Base-by-base conservation (phyloP, 2,329 filamentous ascomycete genomes). In the Trichoderma arundinaceum region DNA sequence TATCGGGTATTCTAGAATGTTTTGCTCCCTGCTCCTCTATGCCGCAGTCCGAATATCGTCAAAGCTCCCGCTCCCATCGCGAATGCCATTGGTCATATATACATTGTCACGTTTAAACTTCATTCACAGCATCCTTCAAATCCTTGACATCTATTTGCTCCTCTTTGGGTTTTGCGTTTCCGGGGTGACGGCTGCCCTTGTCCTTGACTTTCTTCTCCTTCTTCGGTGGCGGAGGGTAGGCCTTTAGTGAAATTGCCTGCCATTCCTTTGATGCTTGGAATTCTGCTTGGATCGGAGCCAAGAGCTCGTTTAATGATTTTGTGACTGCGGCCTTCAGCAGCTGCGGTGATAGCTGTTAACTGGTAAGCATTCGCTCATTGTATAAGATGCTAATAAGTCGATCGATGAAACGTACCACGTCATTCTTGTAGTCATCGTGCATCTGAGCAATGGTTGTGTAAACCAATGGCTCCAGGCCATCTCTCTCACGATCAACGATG, bases 321-420 rank as follows among this genome's bases (percentile, higher is more conserved):
- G 90, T 86, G 6, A 96, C 88, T 10, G 92, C 92, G n/a, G 89
- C 85, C 82, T 99, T 98, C 60, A 98, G 83, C 12, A 91, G 80
- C 81, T 97, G 94, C 0, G 95, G 95, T 1, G 91, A 92, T 68
- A 97, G 85, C 74, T 77, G 39, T n/a, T 54, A 7, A 4, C 22
- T 15, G 15, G 54, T 60, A 49, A 64, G 43, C 13, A n/a, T 8
- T 15, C 13, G 13, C 19, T 2, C n/a, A 44, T 69, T 2, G 3
- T 5, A 32, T 19, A 1, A 4, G 1, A 28, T 1, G 5, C 8
- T 2, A 12, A 15, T 0, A 7, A 10, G 15, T 41, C 8, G 49
- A n/a, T 15, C 9, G 7, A 49, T 10, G 7, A n/a, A 39, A 82
- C 86, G 70, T 84, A 92, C 89, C 69, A 91, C 83, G 74, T 98